Evolutionary conservation across 2,329 filamentous ascomycete species (phyloP), one percentile per base, ranked within the genome.

Genomic region (Bipolaris cookei): DNA sequence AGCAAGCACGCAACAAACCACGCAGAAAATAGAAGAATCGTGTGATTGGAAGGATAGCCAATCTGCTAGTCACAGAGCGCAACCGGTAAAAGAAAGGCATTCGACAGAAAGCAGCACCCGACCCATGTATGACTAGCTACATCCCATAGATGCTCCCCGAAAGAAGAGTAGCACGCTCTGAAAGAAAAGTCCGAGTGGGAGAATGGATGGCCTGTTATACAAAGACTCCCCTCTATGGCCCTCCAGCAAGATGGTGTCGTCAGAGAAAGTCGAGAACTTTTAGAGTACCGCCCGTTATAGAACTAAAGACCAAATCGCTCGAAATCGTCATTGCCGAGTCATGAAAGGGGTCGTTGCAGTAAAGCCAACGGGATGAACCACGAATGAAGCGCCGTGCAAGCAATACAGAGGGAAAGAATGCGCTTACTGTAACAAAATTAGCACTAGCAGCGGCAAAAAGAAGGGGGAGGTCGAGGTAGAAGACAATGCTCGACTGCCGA

Each of bases 251-350:
- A 71, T 72, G 68, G 66, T 66, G 66, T 71, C 69, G 63, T 74
- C 62, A 73, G 71, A 72, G 70, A 70, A 74, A 70, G 63, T 66
- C 64, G 62, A 66, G 62, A 76, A 76, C 72, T 76, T 76, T 76
- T 76, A 64, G 63, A 67, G 61, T 73, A 73, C 72, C 71, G 62
- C 71, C 71, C 69, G 70, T 66, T 65, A 63, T 57, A 70, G 70
- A 74, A 55, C 52, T 56, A 57, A 67, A 62, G 67, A 75, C 73
- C 72, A 73, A 68, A 71, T 70, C 65, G 68, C 67, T 71, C 65
- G 64, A 74, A 66, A 71, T 67, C 73, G 67, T 76, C 66, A 73
- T 69, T 69, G 64, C 67, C 72, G 68, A 71, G 65, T 74, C 73
- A 67, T 76, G 66, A 73, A 68, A 69, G 61, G 66, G 62, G 65